A percentile compares a stretch with the other conserved stretches of the same genome.
Evolutionary conservation across 352 stramenopile genomes (phyloP).

Genomic region (Pythium plurisporium): DNA sequence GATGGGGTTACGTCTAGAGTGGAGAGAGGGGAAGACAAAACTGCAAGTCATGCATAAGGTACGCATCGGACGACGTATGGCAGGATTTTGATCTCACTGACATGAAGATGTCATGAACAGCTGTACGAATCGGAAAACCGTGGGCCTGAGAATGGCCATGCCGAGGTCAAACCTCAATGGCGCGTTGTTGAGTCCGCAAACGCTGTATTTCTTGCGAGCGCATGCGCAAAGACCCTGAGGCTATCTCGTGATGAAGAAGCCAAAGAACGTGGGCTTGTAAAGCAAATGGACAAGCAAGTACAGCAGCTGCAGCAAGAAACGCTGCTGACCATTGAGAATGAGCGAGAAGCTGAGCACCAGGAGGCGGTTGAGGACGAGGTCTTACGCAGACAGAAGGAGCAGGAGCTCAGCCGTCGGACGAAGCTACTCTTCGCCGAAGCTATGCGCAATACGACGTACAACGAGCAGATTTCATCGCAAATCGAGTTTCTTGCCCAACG

Average conservation of each 20-base stretch:
- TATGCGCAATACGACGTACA: slow-evolving; percentile 63
- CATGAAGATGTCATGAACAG: not conserved
- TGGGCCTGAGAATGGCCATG: not conserved
- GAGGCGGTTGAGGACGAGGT: slow-evolving; percentile 37
- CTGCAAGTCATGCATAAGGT: slow-evolving; percentile 63
- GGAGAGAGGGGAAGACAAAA: slow-evolving; percentile 58
- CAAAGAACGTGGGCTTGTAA: slow-evolving; percentile 29
- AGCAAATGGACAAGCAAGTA: slow-evolving; percentile 34
- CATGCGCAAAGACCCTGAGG: slow-evolving; percentile 33
- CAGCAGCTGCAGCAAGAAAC: slow-evolving; percentile 43
- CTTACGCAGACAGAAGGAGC: slow-evolving; percentile 29
- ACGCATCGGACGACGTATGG: no score
- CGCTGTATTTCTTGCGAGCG: slow-evolving; percentile 43
- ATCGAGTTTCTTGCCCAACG: slow-evolving; percentile 68
- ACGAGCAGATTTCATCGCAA: slow-evolving; percentile 53
- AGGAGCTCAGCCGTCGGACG: slow-evolving; percentile 33
- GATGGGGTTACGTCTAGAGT: slow-evolving; percentile 59
- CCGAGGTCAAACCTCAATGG: slow-evolving; percentile 23
- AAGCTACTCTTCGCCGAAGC: slow-evolving; percentile 48
- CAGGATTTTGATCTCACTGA: no score
- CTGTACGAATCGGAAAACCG: slow-evolving; percentile 5
- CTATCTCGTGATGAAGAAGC: slow-evolving; percentile 31
- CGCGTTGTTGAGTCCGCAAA: slow-evolving; percentile 40
- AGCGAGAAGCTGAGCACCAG: slow-evolving; percentile 25
- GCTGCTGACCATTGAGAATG: slow-evolving; percentile 28